phyloP scores from a whole-genome alignment of 148 eudicot genomes.

The Beta vulgaris region DNA sequence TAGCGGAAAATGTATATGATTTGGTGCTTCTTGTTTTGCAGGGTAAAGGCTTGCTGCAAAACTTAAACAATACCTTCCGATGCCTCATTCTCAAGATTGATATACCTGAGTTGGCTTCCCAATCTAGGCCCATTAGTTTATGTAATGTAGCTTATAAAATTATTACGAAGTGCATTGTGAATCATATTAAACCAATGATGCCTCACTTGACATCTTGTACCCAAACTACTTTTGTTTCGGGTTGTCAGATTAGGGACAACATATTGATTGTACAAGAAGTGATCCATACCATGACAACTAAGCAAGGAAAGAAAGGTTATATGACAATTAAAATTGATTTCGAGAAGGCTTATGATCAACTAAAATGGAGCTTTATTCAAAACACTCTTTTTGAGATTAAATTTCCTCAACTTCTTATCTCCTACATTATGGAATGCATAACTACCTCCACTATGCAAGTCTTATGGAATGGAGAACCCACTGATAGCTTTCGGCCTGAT shows the following conservation, averaged over 20 bases:
- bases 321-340: too few relatives aligned
- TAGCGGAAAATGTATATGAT: not conserved
- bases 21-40: not conserved
- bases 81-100: too few relatives aligned
- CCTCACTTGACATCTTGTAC: not conserved
- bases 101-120: not conserved
- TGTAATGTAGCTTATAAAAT: not conserved
- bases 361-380: not conserved
- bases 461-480: not conserved
- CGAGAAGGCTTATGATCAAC: too few relatives aligned
- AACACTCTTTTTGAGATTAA: not conserved
- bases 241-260: too few relatives aligned
- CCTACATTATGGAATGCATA: not conserved
- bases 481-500: not conserved
- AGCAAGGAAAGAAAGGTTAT: too few relatives aligned
- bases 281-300: too few relatives aligned
- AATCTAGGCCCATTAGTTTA: not conserved
- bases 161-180: not conserved
- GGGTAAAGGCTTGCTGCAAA: not conserved
- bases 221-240: not conserved
- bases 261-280: too few relatives aligned
- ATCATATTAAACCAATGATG: not conserved
- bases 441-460: not conserved
- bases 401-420: not conserved
- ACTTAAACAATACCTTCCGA: not conserved